phyloP scores from a whole-genome alignment of 78 protist genomes.

The Bodo saltans region DNA sequence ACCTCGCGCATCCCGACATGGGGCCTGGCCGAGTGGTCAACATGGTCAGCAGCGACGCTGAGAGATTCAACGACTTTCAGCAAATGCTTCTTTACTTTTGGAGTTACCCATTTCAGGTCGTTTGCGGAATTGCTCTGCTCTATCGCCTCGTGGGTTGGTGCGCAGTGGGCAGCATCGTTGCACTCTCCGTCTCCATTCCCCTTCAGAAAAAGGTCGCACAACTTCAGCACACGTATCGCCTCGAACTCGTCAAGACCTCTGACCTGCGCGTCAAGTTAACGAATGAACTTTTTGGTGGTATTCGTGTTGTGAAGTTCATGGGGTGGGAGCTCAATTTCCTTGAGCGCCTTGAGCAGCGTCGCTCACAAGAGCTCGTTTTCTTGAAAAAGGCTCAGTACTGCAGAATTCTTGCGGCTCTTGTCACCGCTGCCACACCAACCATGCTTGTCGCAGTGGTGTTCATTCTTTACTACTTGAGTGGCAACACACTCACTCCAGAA shows the following conservation, averaged over 20 bases:
- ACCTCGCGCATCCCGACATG: conserved; percentile 19
- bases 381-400: conserved; percentile 28
- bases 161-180: conserved; percentile 51
- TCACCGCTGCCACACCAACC: conserved; percentile 63
- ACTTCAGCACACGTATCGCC: neutral
- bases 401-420: conserved; percentile 33
- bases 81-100: conserved; percentile 18
- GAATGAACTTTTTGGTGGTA: conserved; percentile 49
- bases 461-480: conserved; percentile 28
- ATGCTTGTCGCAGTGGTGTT: conserved; percentile 64
- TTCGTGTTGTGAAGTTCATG: conserved; percentile 47
- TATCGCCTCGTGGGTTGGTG: conserved; percentile 40
- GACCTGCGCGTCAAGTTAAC: conserved; percentile 35
- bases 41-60: conserved; percentile 11
- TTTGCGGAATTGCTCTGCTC: conserved; percentile 39
- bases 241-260: neutral
- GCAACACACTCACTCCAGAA: conserved; percentile 24
- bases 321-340: conserved; percentile 41
- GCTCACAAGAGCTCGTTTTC: conserved; percentile 29
- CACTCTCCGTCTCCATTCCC: conserved; percentile 54
- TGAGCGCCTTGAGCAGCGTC: neutral
- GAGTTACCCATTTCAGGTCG: conserved; percentile 22
- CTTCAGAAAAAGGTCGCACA: conserved; percentile 1
- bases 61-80: neutral
- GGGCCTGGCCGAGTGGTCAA: conserved; percentile 24